Evolutionary conservation across 2,329 filamentous ascomycete species (phyloP).

Genomic region (Graphiopsis chlorocephala): DNA sequence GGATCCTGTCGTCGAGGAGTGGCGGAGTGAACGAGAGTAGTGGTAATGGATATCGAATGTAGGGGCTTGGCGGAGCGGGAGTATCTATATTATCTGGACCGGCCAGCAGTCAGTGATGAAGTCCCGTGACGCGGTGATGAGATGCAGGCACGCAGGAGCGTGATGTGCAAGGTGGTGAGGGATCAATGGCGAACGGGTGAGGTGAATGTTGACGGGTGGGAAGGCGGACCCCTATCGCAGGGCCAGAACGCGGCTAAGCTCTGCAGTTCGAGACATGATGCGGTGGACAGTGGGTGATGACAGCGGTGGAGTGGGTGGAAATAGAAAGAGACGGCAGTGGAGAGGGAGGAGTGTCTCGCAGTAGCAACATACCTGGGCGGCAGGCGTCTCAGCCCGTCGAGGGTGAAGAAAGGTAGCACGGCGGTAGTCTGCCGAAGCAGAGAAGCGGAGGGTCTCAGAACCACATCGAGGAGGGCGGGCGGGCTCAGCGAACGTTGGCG

Average conservation of each 20-base stretch:
- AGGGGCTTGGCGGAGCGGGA: slow-evolving; percentile 18
- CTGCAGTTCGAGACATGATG: slow-evolving; percentile 21
- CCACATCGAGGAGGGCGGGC: slow-evolving; percentile 7
- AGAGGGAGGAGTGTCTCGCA: slow-evolving; percentile 3
- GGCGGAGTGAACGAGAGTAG: slow-evolving; percentile 16
- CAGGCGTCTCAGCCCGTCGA: slow-evolving; percentile 14
- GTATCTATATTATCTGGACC: slow-evolving; percentile 30
- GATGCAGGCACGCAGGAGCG: slow-evolving; percentile 17
- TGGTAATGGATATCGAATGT: slow-evolving; percentile 19
- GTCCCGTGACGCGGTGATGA: slow-evolving; percentile 19
- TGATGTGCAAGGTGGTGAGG: slow-evolving; percentile 17
- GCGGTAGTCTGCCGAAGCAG: slow-evolving; percentile 14
- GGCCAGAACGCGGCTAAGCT: slow-evolving; percentile 16
- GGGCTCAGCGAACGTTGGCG: slow-evolving; percentile 9
- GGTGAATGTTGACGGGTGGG: slow-evolving; percentile 15
- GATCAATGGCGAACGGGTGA: slow-evolving; percentile 16
- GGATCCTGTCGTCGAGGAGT: slow-evolving; percentile 23
- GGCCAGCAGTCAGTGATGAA: slow-evolving; percentile 31
- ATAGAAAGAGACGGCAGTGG: background rate
- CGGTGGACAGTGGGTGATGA: slow-evolving; percentile 14
- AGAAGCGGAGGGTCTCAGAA: slow-evolving; percentile 12
- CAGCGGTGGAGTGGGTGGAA: background rate
- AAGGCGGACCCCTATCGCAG: slow-evolving; percentile 16
- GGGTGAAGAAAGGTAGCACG: slow-evolving; percentile 13
- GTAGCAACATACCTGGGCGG: slow-evolving; percentile 9